Percentiles rank a stretch among this genome's conserved stretches.
Conservation (phyloP, 2,329 filamentous ascomycete species). For the Thyridium curvatum region DNA sequence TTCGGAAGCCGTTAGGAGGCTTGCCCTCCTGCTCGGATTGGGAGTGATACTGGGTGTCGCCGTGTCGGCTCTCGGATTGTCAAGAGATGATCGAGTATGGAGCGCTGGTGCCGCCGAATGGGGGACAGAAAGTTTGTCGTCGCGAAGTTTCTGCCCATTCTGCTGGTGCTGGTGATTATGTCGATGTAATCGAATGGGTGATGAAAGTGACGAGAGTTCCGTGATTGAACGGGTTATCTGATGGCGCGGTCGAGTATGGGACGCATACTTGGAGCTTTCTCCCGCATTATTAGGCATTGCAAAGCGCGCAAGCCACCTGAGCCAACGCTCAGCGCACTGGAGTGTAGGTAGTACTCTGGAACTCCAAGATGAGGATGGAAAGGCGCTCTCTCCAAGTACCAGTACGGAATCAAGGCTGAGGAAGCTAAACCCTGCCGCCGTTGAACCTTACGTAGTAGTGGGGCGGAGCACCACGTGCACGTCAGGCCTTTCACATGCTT, state of each 20-base stretch:
- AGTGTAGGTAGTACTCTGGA: too few species aligned
- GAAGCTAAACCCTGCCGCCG: too few species aligned
- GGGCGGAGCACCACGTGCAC: too few species aligned
- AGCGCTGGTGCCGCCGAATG: slow-evolving; percentile 13
- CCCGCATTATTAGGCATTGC: slow-evolving; percentile 26
- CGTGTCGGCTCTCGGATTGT: slow-evolving; percentile 36
- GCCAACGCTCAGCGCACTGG: too few species aligned
- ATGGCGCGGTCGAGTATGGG: slow-evolving; percentile 35
- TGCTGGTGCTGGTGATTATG: slow-evolving; percentile 30
- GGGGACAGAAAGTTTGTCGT: slow-evolving; percentile 17
- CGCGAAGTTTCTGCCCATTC: slow-evolving; percentile 22
- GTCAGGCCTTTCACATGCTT: too few species aligned
- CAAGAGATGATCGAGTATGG: slow-evolving; percentile 32
- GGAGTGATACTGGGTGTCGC: slow-evolving; percentile 36
- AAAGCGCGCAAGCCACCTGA: too few species aligned
- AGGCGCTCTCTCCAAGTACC: too few species aligned
- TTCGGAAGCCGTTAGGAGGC: slow-evolving; percentile 20
- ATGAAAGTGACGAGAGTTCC: slow-evolving; percentile 45
- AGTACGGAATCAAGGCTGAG: too few species aligned
- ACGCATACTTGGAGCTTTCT: slow-evolving; percentile 20
- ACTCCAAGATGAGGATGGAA: too few species aligned
- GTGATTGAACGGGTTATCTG: slow-evolving; percentile 51
- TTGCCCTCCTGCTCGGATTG: slow-evolving; percentile 35
- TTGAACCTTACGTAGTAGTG: too few species aligned
- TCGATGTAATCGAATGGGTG: slow-evolving; percentile 33